phyloP scores from a whole-genome alignment of 129 eudicot species.

The Artemisia argyi region DNA sequence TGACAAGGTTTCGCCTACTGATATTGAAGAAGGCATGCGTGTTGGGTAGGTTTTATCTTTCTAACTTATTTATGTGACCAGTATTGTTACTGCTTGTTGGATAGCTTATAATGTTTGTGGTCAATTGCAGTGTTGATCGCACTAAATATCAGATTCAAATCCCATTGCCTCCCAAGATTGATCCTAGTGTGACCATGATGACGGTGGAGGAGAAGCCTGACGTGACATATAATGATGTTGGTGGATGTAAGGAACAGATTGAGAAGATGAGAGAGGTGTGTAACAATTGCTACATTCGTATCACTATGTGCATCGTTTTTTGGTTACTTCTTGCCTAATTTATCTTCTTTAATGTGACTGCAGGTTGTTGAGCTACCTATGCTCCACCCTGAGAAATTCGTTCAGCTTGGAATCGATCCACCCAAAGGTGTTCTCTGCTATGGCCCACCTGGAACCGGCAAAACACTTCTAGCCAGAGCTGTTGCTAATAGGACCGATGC shows the following conservation, averaged over 20 bases:
- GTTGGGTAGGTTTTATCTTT: slow-evolving; percentile 64
- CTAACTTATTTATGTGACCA: no score
- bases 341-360: neutral
- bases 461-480: slow-evolving; percentile 94
- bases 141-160: slow-evolving; percentile 92
- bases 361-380: slow-evolving; percentile 98
- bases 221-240: slow-evolving; percentile 96
- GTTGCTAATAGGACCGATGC: slow-evolving; percentile 97
- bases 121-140: slow-evolving; percentile 77
- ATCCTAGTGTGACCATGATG: slow-evolving; percentile 99
- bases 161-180: slow-evolving; percentile 96
- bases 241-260: slow-evolving; percentile 98
- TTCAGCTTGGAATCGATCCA: slow-evolving; percentile 97
- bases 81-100: neutral
- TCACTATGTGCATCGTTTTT: neutral
- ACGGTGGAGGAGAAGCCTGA: slow-evolving; percentile 99
- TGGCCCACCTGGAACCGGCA: slow-evolving; percentile 99
- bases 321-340: neutral
- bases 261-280: slow-evolving; percentile 97
- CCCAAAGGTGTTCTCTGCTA: slow-evolving; percentile 99
- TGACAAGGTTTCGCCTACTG: slow-evolving; percentile 97
- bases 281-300: neutral
- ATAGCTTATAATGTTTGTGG: neutral
- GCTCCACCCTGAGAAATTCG: slow-evolving; percentile 99
- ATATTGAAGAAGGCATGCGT: slow-evolving; percentile 99